phyloP scores from a whole-genome alignment of 441 rosid genomes.

The Kokia cookei region DNA sequence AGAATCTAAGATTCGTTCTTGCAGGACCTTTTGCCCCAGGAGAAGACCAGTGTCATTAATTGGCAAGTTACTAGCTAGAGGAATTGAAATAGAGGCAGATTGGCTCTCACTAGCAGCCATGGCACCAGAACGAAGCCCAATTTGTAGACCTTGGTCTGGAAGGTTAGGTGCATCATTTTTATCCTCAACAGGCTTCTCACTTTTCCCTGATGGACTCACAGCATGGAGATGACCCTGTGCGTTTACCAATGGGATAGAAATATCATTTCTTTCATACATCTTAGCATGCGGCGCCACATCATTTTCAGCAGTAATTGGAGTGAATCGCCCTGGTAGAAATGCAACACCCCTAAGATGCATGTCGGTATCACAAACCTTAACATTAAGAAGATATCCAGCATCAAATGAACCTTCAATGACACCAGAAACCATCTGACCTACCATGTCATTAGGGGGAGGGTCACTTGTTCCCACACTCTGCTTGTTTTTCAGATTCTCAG shows the following conservation, averaged over 20 bases:
- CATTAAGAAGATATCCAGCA: slow-evolving; percentile 66
- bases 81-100: slow-evolving; percentile 16
- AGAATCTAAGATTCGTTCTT: slow-evolving; percentile 24
- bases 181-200: slow-evolving; percentile 29
- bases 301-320: slow-evolving; percentile 50
- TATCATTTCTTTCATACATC: slow-evolving; percentile 48
- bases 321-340: slow-evolving; percentile 44
- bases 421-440: slow-evolving; percentile 62
- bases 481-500: slow-evolving; percentile 24
- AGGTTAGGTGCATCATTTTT: slow-evolving; percentile 14
- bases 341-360: slow-evolving; percentile 60
- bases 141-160: slow-evolving; percentile 20
- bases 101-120: slow-evolving; percentile 22
- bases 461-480: slow-evolving; percentile 13
- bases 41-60: slow-evolving; percentile 15
- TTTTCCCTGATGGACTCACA: slow-evolving; percentile 17
- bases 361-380: slow-evolving; percentile 47
- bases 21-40: slow-evolving; percentile 9
- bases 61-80: slow-evolving; percentile 23
- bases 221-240: slow-evolving; percentile 12
- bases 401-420: slow-evolving; percentile 69
- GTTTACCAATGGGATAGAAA: slow-evolving; percentile 32
- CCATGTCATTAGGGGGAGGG: slow-evolving; percentile 26
- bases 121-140: slow-evolving; percentile 16
- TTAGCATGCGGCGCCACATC: slow-evolving; percentile 69